phyloP scores from a whole-genome alignment of 805 yeast genomes.

The Candida cerambycidarum region DNA sequence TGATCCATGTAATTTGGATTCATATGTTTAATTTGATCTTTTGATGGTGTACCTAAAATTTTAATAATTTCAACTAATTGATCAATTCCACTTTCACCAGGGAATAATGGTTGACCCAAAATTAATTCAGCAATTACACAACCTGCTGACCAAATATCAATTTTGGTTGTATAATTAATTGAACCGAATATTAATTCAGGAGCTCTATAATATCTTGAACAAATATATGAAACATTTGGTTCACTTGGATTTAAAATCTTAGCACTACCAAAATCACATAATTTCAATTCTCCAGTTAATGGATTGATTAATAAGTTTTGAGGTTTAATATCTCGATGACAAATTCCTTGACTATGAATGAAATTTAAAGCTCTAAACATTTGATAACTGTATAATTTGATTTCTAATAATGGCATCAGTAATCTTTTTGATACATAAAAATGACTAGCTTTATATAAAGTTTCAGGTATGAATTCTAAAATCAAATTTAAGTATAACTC shows the following conservation, averaged over 20 bases:
- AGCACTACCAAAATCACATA: conserved; percentile 97
- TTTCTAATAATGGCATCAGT: conserved; percentile 86
- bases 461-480: conserved; percentile 93
- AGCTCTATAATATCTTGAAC: conserved; percentile 95
- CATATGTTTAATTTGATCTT: conserved; percentile 90
- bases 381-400: conserved; percentile 81
- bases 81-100: conserved; percentile 97
- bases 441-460: conserved; percentile 86
- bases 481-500: conserved; percentile 87
- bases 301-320: conserved; percentile 89
- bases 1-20: conserved; percentile 97
- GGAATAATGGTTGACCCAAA: conserved; percentile 94
- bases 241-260: conserved; percentile 85
- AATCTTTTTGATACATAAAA: conserved; percentile 72
- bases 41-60: conserved; percentile 91
- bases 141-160: conserved; percentile 96
- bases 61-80: conserved; percentile 96
- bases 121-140: conserved; percentile 97
- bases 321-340: conserved; percentile 93
- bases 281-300: conserved; percentile 74
- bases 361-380: conserved; percentile 74
- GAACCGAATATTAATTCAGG: conserved; percentile 98
- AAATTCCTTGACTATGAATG: conserved; percentile 74
- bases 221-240: conserved; percentile 94
- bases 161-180: conserved; percentile 91